Conservation (phyloP, 768 basidiomycete genomes). For the Lactarius indigo region DNA sequence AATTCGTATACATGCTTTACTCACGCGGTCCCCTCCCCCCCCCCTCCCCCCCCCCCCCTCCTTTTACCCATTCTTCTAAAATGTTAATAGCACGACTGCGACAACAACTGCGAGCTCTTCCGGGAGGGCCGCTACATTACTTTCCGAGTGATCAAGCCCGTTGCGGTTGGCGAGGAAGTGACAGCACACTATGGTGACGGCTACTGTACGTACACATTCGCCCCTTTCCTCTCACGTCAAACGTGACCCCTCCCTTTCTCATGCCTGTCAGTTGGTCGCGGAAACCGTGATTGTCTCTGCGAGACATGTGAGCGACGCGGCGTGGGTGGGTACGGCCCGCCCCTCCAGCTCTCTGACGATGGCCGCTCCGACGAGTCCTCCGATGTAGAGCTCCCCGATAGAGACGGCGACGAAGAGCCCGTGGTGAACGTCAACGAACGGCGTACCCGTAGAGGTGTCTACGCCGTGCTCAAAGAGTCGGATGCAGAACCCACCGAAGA, state of each 20-base stretch:
- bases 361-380: conserved; percentile 42
- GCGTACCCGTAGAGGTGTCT: conserved; percentile 77
- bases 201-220: conserved; percentile 61
- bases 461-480: conserved; percentile 63
- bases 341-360: conserved; percentile 52
- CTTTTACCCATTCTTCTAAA: conserved; percentile 12
- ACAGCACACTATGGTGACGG: conserved; percentile 89
- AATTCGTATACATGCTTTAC: conserved; percentile 18
- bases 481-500: conserved; percentile 57
- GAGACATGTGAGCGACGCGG: conserved; percentile 81
- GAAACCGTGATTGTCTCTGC: conserved; percentile 75
- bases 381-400: conserved; percentile 27
- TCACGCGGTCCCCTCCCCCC: conserved; percentile 16
- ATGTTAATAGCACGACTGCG: conserved; percentile 72
- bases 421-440: conserved; percentile 71
- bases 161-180: conserved; percentile 79
- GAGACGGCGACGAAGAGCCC: conserved; percentile 31
- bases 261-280: conserved; percentile 51
- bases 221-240: conserved; percentile 27
- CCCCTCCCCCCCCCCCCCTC: conserved; percentile 1
- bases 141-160: conserved; percentile 76
- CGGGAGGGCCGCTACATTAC: conserved; percentile 89
- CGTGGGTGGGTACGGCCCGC: conserved; percentile 64
- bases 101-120: conserved; percentile 85
- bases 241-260: conserved; percentile 30